Evolutionary conservation across 1,139 yeast genomes (phyloP), one percentile per base, ranked within the genome.

Genomic region (Candida sp.): DNA sequence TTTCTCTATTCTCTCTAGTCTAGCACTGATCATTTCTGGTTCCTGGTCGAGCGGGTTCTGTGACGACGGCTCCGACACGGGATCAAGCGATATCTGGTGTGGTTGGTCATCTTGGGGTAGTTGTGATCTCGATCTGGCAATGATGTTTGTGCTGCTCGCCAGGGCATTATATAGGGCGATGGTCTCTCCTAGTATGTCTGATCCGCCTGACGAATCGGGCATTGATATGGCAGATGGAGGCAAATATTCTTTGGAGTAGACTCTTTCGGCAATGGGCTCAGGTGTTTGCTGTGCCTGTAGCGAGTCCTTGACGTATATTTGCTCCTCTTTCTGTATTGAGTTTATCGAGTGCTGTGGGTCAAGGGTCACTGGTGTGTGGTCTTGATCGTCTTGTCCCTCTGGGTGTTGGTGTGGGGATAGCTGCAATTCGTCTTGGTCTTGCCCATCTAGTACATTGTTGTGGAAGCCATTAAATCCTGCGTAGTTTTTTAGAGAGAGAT

Each of bases 401-500:
- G 33, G 47, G 23, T 43, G 35, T 23, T 51, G 52, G 5, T 31
- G 25, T 35, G 27, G 44, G 23, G 22, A 47, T 25, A 28, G 27
- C 17, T 12, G 45, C 17, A 17, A 17, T 30, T 35, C 33, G 27
- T 48, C 32, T 41, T 47, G 26, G 22, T 22, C 37, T 32, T 41
- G 7, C 42, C 32, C 44, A 25, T 44, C 54, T 30, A 45, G 39
- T 27, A 41, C 26, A 25, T 31, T 42, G 31, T 35, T 34, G 25
- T 43, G 32, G 28, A 38, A 25, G 3, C 42, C 30, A 11, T 9
- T 38, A 26, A 25, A 38, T 9, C 30, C 35, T 8, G 47, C 35
- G 25, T 44, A 44, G 38, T 44, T 46, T 28, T 41, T 35, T 27
- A 50, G 47, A 50, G 64, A 56, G 52, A 65, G 52, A 35, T 66